Conservation (phyloP, 1,284 basidiomycete genomes). For the Exsudoporus floridanus region DNA sequence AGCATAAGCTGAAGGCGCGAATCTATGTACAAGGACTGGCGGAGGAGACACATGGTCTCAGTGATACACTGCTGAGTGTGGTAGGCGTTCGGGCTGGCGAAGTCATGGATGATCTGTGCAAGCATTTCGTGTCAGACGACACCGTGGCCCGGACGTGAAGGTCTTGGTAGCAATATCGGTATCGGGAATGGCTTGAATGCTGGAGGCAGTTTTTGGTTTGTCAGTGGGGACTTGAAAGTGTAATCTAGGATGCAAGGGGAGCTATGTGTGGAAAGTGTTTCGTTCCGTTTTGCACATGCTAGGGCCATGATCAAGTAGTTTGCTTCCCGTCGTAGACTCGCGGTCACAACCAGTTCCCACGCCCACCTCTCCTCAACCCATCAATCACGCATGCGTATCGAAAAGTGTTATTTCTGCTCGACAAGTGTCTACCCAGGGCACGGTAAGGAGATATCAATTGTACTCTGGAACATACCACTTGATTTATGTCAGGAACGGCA, state of each 20-base stretch:
- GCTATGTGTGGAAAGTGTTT: not conserved
- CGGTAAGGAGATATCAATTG: constrained; percentile 45
- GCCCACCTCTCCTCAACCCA: constrained; percentile 2
- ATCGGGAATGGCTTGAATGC: not conserved
- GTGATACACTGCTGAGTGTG: constrained; percentile 57
- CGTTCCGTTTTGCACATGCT: not conserved
- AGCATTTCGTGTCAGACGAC: constrained; percentile 2
- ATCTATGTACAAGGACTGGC: constrained; percentile 59
- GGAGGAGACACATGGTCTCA: constrained; percentile 57
- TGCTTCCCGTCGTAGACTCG: no score
- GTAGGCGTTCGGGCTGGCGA: constrained; percentile 50
- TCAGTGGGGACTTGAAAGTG: not conserved
- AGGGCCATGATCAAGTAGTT: no score
- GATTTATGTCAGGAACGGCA: constrained; percentile 61
- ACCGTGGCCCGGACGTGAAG: constrained; percentile 4
- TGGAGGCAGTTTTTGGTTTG: not conserved
- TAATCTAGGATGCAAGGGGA: not conserved
- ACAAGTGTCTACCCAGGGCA: constrained; percentile 94
- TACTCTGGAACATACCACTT: not conserved
- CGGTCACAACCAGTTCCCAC: constrained; percentile 22
- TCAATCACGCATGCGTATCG: constrained; percentile 66
- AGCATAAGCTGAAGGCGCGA: constrained; percentile 37
- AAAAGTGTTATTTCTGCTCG: constrained; percentile 93
- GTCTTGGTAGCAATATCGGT: not conserved
- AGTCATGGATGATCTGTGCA: constrained; percentile 44